Conservation (phyloP, 345 rosid genomes). For the Gossypium bickii region DNA sequence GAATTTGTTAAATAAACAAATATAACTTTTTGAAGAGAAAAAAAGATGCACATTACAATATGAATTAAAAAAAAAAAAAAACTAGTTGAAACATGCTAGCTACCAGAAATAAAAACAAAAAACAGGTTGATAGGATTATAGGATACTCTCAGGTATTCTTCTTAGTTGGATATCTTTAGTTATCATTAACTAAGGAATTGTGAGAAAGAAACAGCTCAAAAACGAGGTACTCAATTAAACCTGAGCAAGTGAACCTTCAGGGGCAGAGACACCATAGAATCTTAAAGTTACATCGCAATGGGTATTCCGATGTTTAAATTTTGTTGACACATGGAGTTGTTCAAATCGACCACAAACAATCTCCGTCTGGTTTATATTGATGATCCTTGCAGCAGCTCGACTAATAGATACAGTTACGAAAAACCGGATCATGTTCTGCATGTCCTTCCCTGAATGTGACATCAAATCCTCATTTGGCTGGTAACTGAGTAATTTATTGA, state of each 20-base stretch:
- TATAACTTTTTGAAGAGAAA: background rate
- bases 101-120: background rate
- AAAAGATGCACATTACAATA: background rate
- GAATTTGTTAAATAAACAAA: background rate
- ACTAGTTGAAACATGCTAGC: background rate
- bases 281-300: slow-evolving; percentile 70
- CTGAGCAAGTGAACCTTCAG: slow-evolving; percentile 98
- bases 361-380: slow-evolving; percentile 62
- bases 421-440: slow-evolving; percentile 75
- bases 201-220: background rate
- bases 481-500: slow-evolving; percentile 82
- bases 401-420: slow-evolving; percentile 71
- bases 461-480: slow-evolving; percentile 75
- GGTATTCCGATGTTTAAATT: slow-evolving; percentile 67
- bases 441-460: slow-evolving; percentile 66
- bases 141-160: background rate
- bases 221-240: slow-evolving; percentile 40
- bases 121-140: background rate
- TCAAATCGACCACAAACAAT: slow-evolving; percentile 91
- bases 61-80: background rate
- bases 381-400: slow-evolving; percentile 83
- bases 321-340: slow-evolving; percentile 78
- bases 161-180: background rate
- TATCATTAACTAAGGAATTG: background rate
- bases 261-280: slow-evolving; percentile 91